phyloP scores from a whole-genome alignment of 148 eudicot genomes.

The Chenopodium formosanum region DNA sequence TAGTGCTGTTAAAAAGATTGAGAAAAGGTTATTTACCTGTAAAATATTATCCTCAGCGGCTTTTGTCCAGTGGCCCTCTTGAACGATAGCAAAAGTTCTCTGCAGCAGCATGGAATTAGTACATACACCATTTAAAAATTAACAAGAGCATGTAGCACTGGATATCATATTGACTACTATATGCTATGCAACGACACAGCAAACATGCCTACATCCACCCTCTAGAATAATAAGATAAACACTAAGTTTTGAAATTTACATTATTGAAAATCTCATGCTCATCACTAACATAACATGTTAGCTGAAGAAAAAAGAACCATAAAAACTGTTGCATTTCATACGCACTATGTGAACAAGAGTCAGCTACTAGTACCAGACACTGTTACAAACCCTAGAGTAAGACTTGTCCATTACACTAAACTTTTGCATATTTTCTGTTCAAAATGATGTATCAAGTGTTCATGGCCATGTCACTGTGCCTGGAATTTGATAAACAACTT shows the following conservation, averaged over 20 bases:
- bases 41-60: slow-evolving; percentile 50
- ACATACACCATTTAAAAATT: neutral
- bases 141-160: neutral
- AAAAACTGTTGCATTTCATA: too few species aligned
- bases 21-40: slow-evolving; percentile 34
- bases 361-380: too few species aligned
- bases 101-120: slow-evolving; percentile 20
- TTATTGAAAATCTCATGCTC: too few species aligned
- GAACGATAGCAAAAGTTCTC: slow-evolving; percentile 52
- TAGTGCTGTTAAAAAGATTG: neutral
- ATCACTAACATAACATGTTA: too few species aligned
- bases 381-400: too few species aligned
- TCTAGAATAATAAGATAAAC: too few species aligned
- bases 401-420: too few species aligned
- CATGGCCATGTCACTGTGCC: neutral
- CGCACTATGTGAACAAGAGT: too few species aligned
- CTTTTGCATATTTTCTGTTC: too few species aligned
- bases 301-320: too few species aligned
- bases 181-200: neutral
- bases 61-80: slow-evolving; percentile 58
- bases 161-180: neutral
- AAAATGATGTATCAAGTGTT: neutral
- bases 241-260: too few species aligned
- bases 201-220: too few species aligned
- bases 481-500: neutral